Evolutionary conservation across 352 stramenopile species (phyloP).

Genomic region (Albugo candida): DNA sequence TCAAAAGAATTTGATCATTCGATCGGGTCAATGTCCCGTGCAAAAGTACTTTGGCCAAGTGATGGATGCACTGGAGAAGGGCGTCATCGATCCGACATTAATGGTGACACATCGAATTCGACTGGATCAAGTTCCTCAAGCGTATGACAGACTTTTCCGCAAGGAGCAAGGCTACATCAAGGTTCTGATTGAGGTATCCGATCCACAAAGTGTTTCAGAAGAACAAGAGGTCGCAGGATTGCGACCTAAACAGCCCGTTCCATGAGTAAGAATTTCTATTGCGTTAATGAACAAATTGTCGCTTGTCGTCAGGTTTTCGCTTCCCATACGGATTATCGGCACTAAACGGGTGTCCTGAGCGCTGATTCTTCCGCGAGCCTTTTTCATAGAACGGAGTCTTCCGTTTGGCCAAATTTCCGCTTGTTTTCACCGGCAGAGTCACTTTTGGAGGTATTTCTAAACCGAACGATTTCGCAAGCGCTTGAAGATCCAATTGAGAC

Average conservation of each 20-base stretch:
- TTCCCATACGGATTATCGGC: slow-evolving; percentile 96
- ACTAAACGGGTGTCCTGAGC: slow-evolving; percentile 90
- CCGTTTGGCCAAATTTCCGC: slow-evolving; percentile 51
- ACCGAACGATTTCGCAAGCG: slow-evolving; percentile 93
- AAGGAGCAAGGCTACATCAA: slow-evolving; percentile 1
- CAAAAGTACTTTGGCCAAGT: background rate
- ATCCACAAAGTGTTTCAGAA: background rate
- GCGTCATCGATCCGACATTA: background rate
- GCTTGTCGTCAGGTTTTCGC: slow-evolving; percentile 70
- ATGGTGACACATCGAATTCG: background rate
- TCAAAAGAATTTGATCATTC: background rate
- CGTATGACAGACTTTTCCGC: background rate
- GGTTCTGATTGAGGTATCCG: too few relatives aligned
- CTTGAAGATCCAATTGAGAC: slow-evolving; percentile 90
- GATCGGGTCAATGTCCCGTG: background rate
- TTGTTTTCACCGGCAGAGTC: slow-evolving; percentile 83
- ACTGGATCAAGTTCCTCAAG: background rate
- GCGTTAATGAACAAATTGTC: slow-evolving; percentile 82
- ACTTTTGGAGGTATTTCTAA: slow-evolving; percentile 94
- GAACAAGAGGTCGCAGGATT: background rate
- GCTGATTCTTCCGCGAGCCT: slow-evolving; percentile 32
- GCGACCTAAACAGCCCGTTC: background rate
- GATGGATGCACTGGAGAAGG: background rate
- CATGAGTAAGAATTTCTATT: too few relatives aligned
- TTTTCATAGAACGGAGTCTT: slow-evolving; percentile 39